Base-by-base conservation (phyloP, 2,329 filamentous ascomycete genomes). In the Claviceps humidiphila region DNA sequence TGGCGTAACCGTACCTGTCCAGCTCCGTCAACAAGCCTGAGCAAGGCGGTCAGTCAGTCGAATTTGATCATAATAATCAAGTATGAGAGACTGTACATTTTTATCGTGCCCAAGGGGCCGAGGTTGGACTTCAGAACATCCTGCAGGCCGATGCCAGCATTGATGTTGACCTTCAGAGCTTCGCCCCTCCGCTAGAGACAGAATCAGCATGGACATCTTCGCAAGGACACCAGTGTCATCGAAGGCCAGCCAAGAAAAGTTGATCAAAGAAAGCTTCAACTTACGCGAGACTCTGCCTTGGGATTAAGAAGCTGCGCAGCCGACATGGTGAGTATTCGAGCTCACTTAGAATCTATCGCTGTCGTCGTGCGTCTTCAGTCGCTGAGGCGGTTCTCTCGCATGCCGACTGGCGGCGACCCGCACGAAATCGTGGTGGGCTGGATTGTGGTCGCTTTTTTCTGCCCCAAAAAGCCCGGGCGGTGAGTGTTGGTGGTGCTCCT, bases 281-380 rank as follows among this genome's bases (percentile, higher is more conserved):
- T 64, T 77, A 94, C 89, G 74, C 93, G 84, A 63, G 90, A 96
- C 76, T 98, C 93, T 65, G 93, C 93, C 78, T 98, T 98, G 57
- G 93, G 93, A 73, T 98, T 98, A 60, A 98, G 85, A 65, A 98
- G 84, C 75, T 97, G 91, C 66, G 93, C 90, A 62, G 93, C 93
- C 74, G 90, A 97, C 93, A 97, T 97, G 50, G 56, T 68, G 61
- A 54, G 51, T 56, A 8, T 41, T 55, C 43, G 44, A 46, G 52
- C 56, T 57, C 51, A 56, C 51, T 49, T 53, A 51, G 46, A 55
- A 57, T 30, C 40, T 42, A 16, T 41, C 47, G 9, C 37, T 50
- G 43, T 50, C 26, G 54, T 56, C 39, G 47, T 50, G 53, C 50
- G 51, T 56, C 54, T 52, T 54, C 51, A 51, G 51, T 52, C 43